A percentile compares a stretch with the other conserved stretches of the same genome.
Evolutionary conservation across 1,139 yeast species (phyloP).

Genomic region (Saccharomyces hybrid): DNA sequence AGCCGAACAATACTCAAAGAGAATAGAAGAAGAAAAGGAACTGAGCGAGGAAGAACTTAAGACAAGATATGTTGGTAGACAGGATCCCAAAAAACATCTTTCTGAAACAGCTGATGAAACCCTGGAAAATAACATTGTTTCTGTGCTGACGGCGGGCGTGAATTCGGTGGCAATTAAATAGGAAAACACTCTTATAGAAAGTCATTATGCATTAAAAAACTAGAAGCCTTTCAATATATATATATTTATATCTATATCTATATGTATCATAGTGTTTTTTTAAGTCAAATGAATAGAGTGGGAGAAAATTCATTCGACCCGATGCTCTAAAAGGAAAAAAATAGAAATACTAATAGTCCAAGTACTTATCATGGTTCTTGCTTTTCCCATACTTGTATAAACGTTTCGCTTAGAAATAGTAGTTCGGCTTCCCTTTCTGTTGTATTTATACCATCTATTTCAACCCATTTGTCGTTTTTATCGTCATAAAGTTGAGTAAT

Average conservation of each 20-base stretch:
- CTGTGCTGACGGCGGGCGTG: conserved; percentile 80
- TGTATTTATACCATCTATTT: conserved; percentile 46
- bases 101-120: conserved; percentile 79
- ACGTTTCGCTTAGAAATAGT: conserved; percentile 54
- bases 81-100: conserved; percentile 96
- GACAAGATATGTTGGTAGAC: conserved; percentile 95
- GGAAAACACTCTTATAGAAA: background rate
- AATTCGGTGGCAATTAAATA: conserved; percentile 76
- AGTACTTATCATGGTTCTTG: conserved; percentile 5
- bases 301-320: background rate
- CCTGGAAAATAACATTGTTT: conserved; percentile 83
- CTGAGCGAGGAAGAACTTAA: conserved; percentile 80
- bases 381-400: conserved; percentile 61
- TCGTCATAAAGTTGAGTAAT: conserved; percentile 44
- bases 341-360: background rate
- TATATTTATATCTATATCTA: conserved; percentile 4
- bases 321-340: background rate
- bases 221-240: conserved; percentile 1
- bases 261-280: background rate
- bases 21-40: conserved; percentile 90
- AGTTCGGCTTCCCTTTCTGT: conserved; percentile 47
- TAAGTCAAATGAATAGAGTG: background rate
- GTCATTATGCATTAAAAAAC: conserved; percentile 1
- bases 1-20: conserved; percentile 81
- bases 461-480: conserved; percentile 45